These are phyloP conservation scores for Singerocomus rubriflavus DNA, from an alignment of 1,284 basidiomycete species.

Conservation along the genomic window DNA sequence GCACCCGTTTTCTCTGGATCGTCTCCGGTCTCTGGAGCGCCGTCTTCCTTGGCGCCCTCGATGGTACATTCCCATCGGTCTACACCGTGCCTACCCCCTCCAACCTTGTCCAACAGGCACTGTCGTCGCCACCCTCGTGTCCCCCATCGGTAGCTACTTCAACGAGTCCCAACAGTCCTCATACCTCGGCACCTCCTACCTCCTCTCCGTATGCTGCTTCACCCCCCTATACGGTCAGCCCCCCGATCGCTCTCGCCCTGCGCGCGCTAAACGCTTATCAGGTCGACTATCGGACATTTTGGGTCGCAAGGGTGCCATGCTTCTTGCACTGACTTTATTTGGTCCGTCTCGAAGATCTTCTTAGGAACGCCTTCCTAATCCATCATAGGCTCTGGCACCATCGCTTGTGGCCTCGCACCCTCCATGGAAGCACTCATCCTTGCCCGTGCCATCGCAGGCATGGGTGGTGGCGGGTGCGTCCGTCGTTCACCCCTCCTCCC, in stretches of 20 bases:
- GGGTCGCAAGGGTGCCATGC: slow-evolving; percentile 81
- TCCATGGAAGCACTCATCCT: slow-evolving; percentile 82
- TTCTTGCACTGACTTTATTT: slow-evolving; percentile 78
- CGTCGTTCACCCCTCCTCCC: not conserved
- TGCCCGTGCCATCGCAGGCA: slow-evolving; percentile 81
- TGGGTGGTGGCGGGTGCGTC: slow-evolving; percentile 83
- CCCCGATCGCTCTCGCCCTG: slow-evolving; percentile 11
- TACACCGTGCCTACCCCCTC: not conserved
- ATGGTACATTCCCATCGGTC: slow-evolving; percentile 48
- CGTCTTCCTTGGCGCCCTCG: slow-evolving; percentile 78
- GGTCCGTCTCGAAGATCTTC: slow-evolving; percentile 43
- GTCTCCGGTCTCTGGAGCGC: slow-evolving; percentile 74
- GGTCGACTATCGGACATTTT: slow-evolving; percentile 86
- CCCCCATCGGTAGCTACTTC: slow-evolving; percentile 78
- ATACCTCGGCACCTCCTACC: slow-evolving; percentile 85
- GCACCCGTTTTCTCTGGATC: slow-evolving; percentile 60
- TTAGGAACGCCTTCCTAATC: slow-evolving; percentile 18
- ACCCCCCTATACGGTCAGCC: slow-evolving; percentile 80
- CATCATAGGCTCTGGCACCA: slow-evolving; percentile 68
- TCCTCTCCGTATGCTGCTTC: slow-evolving; percentile 88
- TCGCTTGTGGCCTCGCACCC: slow-evolving; percentile 78
- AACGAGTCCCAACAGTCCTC: slow-evolving; percentile 76
- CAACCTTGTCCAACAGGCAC: slow-evolving; percentile 47
- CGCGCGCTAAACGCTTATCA: slow-evolving; percentile 35
- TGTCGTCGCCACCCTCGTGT: slow-evolving; percentile 73